These are phyloP conservation scores for Solanum sejunctum DNA, from an alignment of 257 asterid species.

Conservation along the genomic window DNA sequence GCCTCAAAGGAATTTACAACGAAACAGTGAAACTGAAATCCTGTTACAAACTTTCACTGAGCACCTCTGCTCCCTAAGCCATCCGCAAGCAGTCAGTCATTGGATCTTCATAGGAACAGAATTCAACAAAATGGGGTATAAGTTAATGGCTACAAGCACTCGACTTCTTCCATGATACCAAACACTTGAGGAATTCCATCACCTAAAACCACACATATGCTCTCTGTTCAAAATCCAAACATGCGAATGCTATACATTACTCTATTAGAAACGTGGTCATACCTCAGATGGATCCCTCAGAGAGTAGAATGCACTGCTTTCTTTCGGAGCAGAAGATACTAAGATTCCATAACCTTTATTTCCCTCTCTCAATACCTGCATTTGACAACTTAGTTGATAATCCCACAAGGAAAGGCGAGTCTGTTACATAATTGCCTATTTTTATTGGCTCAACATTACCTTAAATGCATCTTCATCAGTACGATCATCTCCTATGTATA, in stretches of 20 bases:
- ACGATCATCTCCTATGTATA: slow-evolving; percentile 91
- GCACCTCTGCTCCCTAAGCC: slow-evolving; percentile 58
- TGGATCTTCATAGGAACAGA: background rate
- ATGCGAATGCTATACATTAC: no score
- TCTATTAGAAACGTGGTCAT: background rate
- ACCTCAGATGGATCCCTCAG: slow-evolving; percentile 90
- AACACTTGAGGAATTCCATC: slow-evolving; percentile 66
- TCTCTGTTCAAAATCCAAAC: background rate
- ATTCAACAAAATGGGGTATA: slow-evolving; percentile 3
- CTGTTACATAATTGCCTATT: background rate
- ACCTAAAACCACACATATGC: slow-evolving; percentile 32
- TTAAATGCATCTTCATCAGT: slow-evolving; percentile 97
- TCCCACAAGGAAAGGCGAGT: background rate
- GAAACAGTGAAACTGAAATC: background rate
- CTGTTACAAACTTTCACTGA: slow-evolving; percentile 1
- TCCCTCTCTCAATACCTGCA: slow-evolving; percentile 57
- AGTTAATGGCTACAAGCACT: background rate
- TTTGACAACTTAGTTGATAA: background rate
- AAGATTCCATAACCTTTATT: slow-evolving; percentile 73
- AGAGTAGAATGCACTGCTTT: slow-evolving; percentile 79
- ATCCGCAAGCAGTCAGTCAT: background rate
- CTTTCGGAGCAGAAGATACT: slow-evolving; percentile 79
- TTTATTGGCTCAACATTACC: slow-evolving; percentile 24
- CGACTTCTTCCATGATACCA: slow-evolving; percentile 65
- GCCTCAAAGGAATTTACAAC: slow-evolving; percentile 14